Base-by-base conservation (phyloP, 1,284 basidiomycete species). In the Microbotryum silenes-acaulis region DNA sequence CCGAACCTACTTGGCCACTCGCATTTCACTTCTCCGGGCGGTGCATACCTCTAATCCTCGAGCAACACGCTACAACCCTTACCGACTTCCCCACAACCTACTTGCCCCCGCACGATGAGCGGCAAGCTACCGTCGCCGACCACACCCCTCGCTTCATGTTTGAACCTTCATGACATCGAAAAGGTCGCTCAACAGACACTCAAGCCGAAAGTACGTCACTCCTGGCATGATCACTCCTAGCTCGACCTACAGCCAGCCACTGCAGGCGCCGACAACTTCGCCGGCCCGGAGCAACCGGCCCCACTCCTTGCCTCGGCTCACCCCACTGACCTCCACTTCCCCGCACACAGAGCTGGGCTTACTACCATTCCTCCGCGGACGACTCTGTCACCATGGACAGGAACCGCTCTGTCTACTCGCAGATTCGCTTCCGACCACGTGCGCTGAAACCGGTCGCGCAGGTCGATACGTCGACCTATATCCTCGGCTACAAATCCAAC, bases 341-440 rank as follows among this genome's bases (percentile, higher is more conserved):
- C 18, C 7, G 18, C 25, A 6, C 46, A 4, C 48, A 63, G 62
- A 51, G 33, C 9, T 64, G 63, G 63, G 84, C 89, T 6, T 93
- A 91, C 75, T 93, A 91, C 72, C 82, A 83, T 14, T 89, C 87
- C 29, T 85, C 86, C 1, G 80, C 86, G 5, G 90, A 92, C 70
- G 88, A 90, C 71, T 85, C 86, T 7, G 20, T 45, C 25, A 61
- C 63, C 14, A 48, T 46, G 23, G 20, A 18, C 1, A 25, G 54
- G 27, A 56, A 45, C 37, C 44, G 29, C 7, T 10, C 8, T 16
- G 50, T 64, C 46, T 64, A 51, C 54, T 6, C n/a, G 1, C 31
- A 61, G 2, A 37, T 91, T 74, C 88, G 87, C 72, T 92, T 94
- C 75, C 81, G 84, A 59, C 84, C 91, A 2, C 81, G 91, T 47